Conservation (phyloP, 1,284 basidiomycete species). For the Agaricales sp. region DNA sequence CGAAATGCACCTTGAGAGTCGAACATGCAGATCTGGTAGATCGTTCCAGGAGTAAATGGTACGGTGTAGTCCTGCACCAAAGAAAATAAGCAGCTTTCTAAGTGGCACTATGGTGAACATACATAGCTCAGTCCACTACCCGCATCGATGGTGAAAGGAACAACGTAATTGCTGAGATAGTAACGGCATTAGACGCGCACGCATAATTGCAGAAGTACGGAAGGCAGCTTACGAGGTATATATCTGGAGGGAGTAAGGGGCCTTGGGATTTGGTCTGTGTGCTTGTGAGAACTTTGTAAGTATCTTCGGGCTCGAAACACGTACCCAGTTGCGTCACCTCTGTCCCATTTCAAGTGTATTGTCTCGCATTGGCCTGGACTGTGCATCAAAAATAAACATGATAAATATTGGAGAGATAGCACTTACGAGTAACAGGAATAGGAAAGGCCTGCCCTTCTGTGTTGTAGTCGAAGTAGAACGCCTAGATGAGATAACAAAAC, state of each 20-base stretch:
- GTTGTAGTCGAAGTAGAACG: constrained; percentile 46
- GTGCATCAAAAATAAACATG: constrained; percentile 4
- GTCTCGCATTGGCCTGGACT: constrained; percentile 43
- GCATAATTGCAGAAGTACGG: too few relatives aligned
- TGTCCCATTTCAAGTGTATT: constrained; percentile 38
- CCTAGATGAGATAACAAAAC: constrained; percentile 18
- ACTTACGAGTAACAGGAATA: constrained; percentile 35
- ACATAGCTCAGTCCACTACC: constrained; percentile 38
- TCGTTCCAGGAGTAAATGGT: constrained; percentile 46
- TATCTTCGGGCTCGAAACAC: constrained; percentile 9
- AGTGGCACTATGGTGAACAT: constrained; percentile 15
- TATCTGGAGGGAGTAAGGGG: constrained; percentile 51
- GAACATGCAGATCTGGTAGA: constrained; percentile 20
- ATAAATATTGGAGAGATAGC: constrained; percentile 2
- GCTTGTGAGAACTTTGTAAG: constrained; percentile 2
- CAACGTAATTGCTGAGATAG: constrained; percentile 40
- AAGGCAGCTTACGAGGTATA: too few relatives aligned
- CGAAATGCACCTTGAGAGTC: too few relatives aligned
- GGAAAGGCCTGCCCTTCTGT: constrained; percentile 28
- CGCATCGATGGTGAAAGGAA: constrained; percentile 41
- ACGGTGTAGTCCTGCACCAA: constrained; percentile 40
- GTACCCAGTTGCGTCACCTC: constrained; percentile 36
- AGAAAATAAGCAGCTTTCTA: constrained; percentile 2
- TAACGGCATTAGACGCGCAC: too few relatives aligned
- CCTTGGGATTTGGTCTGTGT: constrained; percentile 38